A percentile compares a stretch with the other conserved stretches of the same genome.
Evolutionary conservation across 108 stramenopile genomes (phyloP).

Genomic region (Epithemia pelagica): DNA sequence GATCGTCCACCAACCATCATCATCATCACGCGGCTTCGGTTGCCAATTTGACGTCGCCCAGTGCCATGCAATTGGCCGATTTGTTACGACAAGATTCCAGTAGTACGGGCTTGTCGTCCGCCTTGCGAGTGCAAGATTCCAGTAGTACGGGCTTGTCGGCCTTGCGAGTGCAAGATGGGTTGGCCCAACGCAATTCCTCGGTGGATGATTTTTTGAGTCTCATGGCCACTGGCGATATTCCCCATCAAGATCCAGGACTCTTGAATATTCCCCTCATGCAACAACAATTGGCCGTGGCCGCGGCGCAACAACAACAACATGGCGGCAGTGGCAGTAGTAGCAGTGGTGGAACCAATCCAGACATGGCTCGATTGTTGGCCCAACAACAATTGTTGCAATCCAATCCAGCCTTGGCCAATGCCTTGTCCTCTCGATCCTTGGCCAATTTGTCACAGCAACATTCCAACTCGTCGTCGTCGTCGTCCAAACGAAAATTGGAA

Average conservation of each 20-base stretch:
- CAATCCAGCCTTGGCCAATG: constrained; percentile 37
- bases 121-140: constrained; percentile 58
- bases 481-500: not conserved
- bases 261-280: constrained; percentile 71
- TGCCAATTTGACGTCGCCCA: constrained; percentile 10
- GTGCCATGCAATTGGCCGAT: constrained; percentile 50
- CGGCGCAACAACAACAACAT: not conserved
- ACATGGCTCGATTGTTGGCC: constrained; percentile 21
- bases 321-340: not conserved
- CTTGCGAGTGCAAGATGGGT: constrained; percentile 56
- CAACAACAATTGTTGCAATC: constrained; percentile 48
- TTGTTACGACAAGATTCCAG: constrained; percentile 55
- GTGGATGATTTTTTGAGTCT: constrained; percentile 88
- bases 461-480: not conserved
- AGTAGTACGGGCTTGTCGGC: constrained; percentile 70
- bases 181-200: constrained; percentile 60
- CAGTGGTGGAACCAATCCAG: not conserved
- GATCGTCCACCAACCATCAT: not conserved
- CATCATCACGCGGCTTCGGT: constrained; percentile 7
- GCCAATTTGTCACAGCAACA: constrained; percentile 5
- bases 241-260: constrained; percentile 75
- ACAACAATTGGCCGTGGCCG: constrained; percentile 12
- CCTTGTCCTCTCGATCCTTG: constrained; percentile 24
- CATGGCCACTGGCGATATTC: constrained; percentile 82
- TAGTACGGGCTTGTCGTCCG: constrained; percentile 67